These are phyloP conservation scores for Conringia planisiliqua DNA, from an alignment of 345 rosid genomes.

Conservation along the genomic window DNA sequence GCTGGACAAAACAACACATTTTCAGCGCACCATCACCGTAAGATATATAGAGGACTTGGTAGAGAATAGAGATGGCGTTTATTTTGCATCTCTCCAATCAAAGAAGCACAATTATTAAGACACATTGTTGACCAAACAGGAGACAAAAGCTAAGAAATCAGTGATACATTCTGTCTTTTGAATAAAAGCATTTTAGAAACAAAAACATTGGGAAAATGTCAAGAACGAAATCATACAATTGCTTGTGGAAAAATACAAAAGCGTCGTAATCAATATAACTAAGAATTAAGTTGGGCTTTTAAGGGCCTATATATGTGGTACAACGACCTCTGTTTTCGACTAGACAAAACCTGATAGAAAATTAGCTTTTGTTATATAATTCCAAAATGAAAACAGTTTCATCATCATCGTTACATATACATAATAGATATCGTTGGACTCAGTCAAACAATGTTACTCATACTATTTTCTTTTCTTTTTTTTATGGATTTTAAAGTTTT, in stretches of 20 bases:
- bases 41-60: not conserved
- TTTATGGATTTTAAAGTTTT: too few species aligned
- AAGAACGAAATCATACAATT: not conserved
- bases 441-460: too few species aligned
- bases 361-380: not conserved
- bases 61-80: not conserved
- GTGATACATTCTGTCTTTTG: conserved; percentile 3
- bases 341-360: not conserved
- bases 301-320: not conserved
- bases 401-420: not conserved
- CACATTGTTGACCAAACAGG: not conserved
- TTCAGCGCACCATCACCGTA: not conserved
- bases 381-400: too few species aligned
- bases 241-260: not conserved
- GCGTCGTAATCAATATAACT: not conserved
- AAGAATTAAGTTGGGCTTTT: not conserved
- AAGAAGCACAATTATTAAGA: not conserved
- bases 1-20: not conserved
- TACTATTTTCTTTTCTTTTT: too few species aligned
- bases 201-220: not conserved
- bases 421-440: too few species aligned
- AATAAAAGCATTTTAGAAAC: not conserved
- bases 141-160: not conserved
- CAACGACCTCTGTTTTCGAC: not conserved
- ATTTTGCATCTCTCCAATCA: not conserved